Evolutionary conservation across 2,329 filamentous ascomycete species (phyloP).

Genomic region (Dactylellina leptospora): DNA sequence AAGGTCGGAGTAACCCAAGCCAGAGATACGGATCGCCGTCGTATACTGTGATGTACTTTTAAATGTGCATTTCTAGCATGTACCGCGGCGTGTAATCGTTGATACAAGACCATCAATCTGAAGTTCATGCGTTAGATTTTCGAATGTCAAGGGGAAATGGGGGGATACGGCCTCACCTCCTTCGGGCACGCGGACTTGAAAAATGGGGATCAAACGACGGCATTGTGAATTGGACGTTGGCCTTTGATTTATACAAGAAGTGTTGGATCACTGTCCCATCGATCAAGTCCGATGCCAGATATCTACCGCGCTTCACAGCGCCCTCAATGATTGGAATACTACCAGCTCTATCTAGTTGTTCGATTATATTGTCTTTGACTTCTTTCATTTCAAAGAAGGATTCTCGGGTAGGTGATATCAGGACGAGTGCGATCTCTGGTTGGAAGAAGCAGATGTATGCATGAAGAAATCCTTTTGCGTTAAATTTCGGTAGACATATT

Average conservation of each 20-base stretch:
- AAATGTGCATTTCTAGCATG: slow-evolving; percentile 79
- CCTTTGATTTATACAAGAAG: slow-evolving; percentile 93
- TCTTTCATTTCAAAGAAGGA: slow-evolving; percentile 88
- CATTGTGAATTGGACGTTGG: slow-evolving; percentile 96
- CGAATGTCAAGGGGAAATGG: too few relatives aligned
- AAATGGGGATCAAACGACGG: slow-evolving; percentile 79
- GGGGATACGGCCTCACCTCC: too few relatives aligned
- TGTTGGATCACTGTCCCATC: slow-evolving; percentile 81
- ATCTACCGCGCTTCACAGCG: slow-evolving; percentile 76
- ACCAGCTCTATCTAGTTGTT: slow-evolving; percentile 78
- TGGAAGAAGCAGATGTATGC: slow-evolving; percentile 99
- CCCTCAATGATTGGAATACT: slow-evolving; percentile 77
- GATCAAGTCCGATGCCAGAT: slow-evolving; percentile 76
- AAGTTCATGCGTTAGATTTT: too few relatives aligned
- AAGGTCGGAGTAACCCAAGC: slow-evolving; percentile 92
- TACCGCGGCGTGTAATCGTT: slow-evolving; percentile 82
- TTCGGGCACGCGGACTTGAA: slow-evolving; percentile 67
- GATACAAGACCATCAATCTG: slow-evolving; percentile 82
- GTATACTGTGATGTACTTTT: slow-evolving; percentile 83
- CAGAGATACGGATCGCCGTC: slow-evolving; percentile 77
- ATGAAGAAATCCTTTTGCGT: slow-evolving; percentile 94
- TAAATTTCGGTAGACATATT: slow-evolving; percentile 93
- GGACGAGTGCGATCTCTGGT: slow-evolving; percentile 85
- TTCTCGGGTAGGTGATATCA: slow-evolving; percentile 92
- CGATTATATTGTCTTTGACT: slow-evolving; percentile 71